Percentiles rank a stretch among this genome's conserved stretches.
These are phyloP conservation scores for Globisporangium acanthophoron DNA, from an alignment of 352 stramenopile genomes.

Conservation along the genomic window DNA sequence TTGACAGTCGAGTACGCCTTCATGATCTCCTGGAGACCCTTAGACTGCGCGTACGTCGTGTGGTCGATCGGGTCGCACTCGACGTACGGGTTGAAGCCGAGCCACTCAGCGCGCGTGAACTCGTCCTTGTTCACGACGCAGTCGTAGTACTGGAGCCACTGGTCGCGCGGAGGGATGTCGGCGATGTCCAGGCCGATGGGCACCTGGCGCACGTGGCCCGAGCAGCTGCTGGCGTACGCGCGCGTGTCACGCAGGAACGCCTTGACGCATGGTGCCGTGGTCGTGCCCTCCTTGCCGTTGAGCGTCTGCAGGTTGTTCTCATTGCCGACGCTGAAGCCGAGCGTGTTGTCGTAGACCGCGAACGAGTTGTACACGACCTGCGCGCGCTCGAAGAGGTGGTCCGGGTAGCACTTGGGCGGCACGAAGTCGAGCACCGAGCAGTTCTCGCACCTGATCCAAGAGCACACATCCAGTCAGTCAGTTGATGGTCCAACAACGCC, in stretches of 20 bases:
- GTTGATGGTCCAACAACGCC: neutral
- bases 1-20: conserved; percentile 35
- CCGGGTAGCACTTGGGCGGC: conserved; percentile 43
- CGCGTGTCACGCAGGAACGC: conserved; percentile 57
- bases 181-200: conserved; percentile 72
- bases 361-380: conserved; percentile 71
- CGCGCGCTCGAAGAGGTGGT: conserved; percentile 44
- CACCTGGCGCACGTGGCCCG: conserved; percentile 37
- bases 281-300: conserved; percentile 30
- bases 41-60: conserved; percentile 46
- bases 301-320: conserved; percentile 60
- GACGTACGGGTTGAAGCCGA: conserved; percentile 51
- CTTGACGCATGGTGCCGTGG: conserved; percentile 62
- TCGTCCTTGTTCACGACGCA: conserved; percentile 40
- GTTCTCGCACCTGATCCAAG: conserved; percentile 37
- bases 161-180: conserved; percentile 49
- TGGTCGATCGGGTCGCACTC: conserved; percentile 56
- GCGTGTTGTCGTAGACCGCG: conserved; percentile 66
- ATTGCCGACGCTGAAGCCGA: conserved; percentile 63
- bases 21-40: conserved; percentile 58
- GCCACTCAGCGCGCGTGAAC: conserved; percentile 43
- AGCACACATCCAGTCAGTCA: neutral
- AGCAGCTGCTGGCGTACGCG: conserved; percentile 40
- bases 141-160: conserved; percentile 77
- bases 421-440: conserved; percentile 39